phyloP scores from a whole-genome alignment of 306 rosid species.

The Glycine soja region DNA sequence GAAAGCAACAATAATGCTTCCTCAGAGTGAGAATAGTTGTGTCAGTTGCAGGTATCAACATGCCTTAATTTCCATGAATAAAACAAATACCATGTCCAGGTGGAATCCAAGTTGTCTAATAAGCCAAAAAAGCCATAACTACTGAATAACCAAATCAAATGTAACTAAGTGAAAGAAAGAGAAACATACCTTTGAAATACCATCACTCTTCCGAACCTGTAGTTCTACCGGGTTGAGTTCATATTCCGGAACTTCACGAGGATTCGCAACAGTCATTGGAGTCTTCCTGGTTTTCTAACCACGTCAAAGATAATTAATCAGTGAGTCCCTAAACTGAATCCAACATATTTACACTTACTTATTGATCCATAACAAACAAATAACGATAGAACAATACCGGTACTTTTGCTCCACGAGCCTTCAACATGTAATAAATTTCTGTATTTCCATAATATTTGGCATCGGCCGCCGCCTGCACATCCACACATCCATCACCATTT shows the following conservation, averaged over 20 bases:
- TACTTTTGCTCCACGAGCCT: slow-evolving; percentile 94
- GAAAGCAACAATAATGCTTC: slow-evolving; percentile 1
- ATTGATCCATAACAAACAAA: slow-evolving; percentile 22
- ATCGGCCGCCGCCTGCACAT: slow-evolving; percentile 95
- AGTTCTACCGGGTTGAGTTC: slow-evolving; percentile 99
- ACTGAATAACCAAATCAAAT: not conserved
- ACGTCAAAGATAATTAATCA: slow-evolving; percentile 38
- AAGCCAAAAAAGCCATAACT: slow-evolving; percentile 6
- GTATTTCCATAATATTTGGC: slow-evolving; percentile 87
- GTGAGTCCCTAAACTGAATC: slow-evolving; percentile 36
- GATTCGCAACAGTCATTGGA: slow-evolving; percentile 97
- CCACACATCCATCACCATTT: slow-evolving; percentile 37
- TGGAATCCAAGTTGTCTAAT: not conserved
- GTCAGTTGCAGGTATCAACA: slow-evolving; percentile 34
- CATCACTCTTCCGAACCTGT: slow-evolving; percentile 93
- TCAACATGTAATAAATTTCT: slow-evolving; percentile 79
- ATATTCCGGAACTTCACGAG: slow-evolving; percentile 98
- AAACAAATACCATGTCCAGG: not conserved
- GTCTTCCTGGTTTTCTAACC: slow-evolving; percentile 87
- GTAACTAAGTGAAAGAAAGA: not conserved
- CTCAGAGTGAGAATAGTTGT: not conserved
- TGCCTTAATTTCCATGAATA: slow-evolving; percentile 15
- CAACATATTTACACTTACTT: not conserved
- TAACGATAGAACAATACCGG: slow-evolving; percentile 60
- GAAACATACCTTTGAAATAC: slow-evolving; percentile 73